Conservation (phyloP, 1,284 basidiomycete genomes). For the Sphagnurus paluster region DNA sequence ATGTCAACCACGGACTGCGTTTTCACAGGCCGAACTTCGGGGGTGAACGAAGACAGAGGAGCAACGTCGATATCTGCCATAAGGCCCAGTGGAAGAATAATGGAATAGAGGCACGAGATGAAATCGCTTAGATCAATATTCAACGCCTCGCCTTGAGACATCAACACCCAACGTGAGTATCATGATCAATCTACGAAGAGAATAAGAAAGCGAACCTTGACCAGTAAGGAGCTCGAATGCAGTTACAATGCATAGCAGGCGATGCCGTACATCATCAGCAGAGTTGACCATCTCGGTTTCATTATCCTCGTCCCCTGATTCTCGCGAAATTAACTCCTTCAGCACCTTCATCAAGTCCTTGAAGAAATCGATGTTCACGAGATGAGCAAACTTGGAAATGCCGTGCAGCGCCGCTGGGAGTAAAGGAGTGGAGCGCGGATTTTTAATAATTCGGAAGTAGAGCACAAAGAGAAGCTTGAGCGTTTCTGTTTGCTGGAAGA, state of each 20-base stretch:
- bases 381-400: constrained; percentile 91
- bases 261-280: constrained; percentile 53
- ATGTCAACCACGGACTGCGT: constrained; percentile 60
- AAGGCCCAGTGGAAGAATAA: constrained; percentile 63
- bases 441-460: constrained; percentile 96
- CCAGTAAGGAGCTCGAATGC: constrained; percentile 96
- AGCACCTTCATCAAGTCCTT: constrained; percentile 90
- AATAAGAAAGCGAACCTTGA: constrained; percentile 68
- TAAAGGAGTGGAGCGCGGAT: constrained; percentile 78
- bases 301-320: constrained; percentile 44
- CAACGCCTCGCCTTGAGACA: constrained; percentile 93
- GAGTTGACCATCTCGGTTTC: constrained; percentile 28
- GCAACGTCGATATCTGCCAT: constrained; percentile 47
- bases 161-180: constrained; percentile 14
- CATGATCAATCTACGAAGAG: neutral
- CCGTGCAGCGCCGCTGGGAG: constrained; percentile 90
- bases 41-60: constrained; percentile 16
- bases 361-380: constrained; percentile 99
- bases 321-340: constrained; percentile 70
- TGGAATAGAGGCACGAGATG: constrained; percentile 73
- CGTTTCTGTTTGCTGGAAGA: constrained; percentile 89
- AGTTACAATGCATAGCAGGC: constrained; percentile 88
- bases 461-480: constrained; percentile 97
- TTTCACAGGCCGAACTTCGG: constrained; percentile 27
- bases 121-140: constrained; percentile 96